These are phyloP conservation scores for Tagetes patula DNA, from an alignment of 129 eudicot genomes.

Conservation along the genomic window DNA sequence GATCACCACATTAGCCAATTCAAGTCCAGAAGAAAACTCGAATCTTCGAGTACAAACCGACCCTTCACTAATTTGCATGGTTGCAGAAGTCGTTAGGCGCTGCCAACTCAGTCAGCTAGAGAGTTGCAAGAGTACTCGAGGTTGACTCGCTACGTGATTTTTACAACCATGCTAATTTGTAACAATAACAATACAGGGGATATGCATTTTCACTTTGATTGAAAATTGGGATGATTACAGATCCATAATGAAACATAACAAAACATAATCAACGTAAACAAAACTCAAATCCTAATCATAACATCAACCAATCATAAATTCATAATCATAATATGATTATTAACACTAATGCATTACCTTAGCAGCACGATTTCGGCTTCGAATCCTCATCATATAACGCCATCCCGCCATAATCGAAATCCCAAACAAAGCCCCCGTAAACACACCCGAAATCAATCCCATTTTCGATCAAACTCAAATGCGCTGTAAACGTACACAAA, in stretches of 20 bases:
- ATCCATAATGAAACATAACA: slow-evolving; percentile 11
- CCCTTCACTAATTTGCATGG: background rate
- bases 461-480: slow-evolving; percentile 41
- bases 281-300: background rate
- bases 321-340: background rate
- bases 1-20: background rate
- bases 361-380: slow-evolving; percentile 63
- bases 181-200: too few relatives aligned
- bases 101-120: too few relatives aligned
- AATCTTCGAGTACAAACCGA: background rate
- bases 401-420: slow-evolving; percentile 86
- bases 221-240: background rate
- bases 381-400: slow-evolving; percentile 73
- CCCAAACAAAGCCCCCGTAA: slow-evolving; percentile 81
- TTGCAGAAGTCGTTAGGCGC: too few relatives aligned
- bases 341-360: slow-evolving; percentile 49
- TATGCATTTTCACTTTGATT: too few relatives aligned
- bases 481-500: slow-evolving; percentile 16
- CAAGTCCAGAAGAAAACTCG: too few relatives aligned
- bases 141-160: too few relatives aligned
- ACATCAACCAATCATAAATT: slow-evolving; percentile 6
- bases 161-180: too few relatives aligned
- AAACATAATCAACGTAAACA: slow-evolving; percentile 10
- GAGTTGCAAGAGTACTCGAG: too few relatives aligned
- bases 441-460: slow-evolving; percentile 84